Evolutionary conservation across 2,329 filamentous ascomycete species (phyloP).

Genomic region (Septoria linicola): DNA sequence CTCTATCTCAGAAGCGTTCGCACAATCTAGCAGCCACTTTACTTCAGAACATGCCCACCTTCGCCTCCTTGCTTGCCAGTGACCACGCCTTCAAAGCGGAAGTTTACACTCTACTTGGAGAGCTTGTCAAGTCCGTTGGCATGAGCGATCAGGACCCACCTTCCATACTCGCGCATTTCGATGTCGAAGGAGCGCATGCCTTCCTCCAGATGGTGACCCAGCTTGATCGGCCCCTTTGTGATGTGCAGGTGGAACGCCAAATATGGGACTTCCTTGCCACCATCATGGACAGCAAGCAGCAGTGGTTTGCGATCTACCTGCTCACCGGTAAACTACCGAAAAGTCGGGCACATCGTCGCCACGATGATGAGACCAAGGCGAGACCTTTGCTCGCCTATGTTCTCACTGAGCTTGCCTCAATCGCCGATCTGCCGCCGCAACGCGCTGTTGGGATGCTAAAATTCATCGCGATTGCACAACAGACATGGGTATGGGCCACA

Average conservation of each 20-base stretch:
- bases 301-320: slow-evolving; percentile 93
- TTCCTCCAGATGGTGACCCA: slow-evolving; percentile 77
- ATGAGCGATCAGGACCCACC: slow-evolving; percentile 66
- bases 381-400: slow-evolving; percentile 73
- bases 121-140: slow-evolving; percentile 27
- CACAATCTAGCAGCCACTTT: slow-evolving; percentile 20
- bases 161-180: slow-evolving; percentile 89
- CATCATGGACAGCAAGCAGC: slow-evolving; percentile 84
- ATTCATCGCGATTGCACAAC: slow-evolving; percentile 84
- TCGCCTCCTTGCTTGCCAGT: slow-evolving; percentile 29
- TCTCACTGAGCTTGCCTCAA: slow-evolving; percentile 63
- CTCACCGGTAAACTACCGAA: slow-evolving; percentile 82
- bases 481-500: slow-evolving; percentile 94
- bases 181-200: slow-evolving; percentile 75
- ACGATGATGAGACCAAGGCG: slow-evolving; percentile 51
- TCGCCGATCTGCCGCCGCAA: slow-evolving; percentile 62
- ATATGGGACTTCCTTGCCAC: slow-evolving; percentile 86
- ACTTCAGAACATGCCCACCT: slow-evolving; percentile 25
- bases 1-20: slow-evolving; percentile 14
- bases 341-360: slow-evolving; percentile 59
- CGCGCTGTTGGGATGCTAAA: slow-evolving; percentile 75
- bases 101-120: slow-evolving; percentile 25
- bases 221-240: slow-evolving; percentile 71
- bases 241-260: slow-evolving; percentile 62
- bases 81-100: slow-evolving; percentile 28